A percentile compares a stretch with the other conserved stretches of the same genome.
phyloP scores from a whole-genome alignment of 805 yeast species.

The Metschnikowia santaceciliae region DNA sequence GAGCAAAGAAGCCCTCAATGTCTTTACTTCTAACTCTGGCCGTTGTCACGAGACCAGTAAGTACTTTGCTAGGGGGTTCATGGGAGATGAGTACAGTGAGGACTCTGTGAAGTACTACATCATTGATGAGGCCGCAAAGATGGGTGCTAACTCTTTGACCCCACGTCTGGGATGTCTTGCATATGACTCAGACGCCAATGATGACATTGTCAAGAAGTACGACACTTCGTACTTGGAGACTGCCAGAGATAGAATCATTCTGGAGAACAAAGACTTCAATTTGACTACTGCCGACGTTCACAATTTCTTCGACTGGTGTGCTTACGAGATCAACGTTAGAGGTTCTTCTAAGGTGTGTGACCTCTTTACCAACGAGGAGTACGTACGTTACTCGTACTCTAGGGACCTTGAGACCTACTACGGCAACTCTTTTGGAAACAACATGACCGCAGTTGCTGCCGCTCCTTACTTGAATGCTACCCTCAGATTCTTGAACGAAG shows the following conservation, averaged over 20 bases:
- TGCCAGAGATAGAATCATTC: conserved; percentile 57
- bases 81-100: conserved; percentile 39
- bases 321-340: conserved; percentile 66
- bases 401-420: conserved; percentile 59
- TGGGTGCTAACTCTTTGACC: conserved; percentile 60
- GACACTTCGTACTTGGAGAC: conserved; percentile 43
- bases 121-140: conserved; percentile 42
- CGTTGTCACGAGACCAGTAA: conserved; percentile 55
- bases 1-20: conserved; percentile 32
- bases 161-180: conserved; percentile 46
- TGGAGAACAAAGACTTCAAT: conserved; percentile 50
- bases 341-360: conserved; percentile 68
- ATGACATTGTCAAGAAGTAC: conserved; percentile 22
- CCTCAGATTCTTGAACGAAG: conserved; percentile 45
- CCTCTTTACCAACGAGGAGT: conserved; percentile 65
- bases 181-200: conserved; percentile 30
- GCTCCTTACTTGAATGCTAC: conserved; percentile 50
- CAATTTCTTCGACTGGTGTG: conserved; percentile 59
- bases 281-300: conserved; percentile 51
- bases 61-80: conserved; percentile 58
- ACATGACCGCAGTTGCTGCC: conserved; percentile 56
- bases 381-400: conserved; percentile 57
- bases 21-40: conserved; percentile 53
- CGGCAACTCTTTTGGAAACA: conserved; percentile 59
- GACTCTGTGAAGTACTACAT: conserved; percentile 33